Percentiles rank a stretch among this genome's conserved stretches.
Evolutionary conservation across 2,329 filamentous ascomycete species (phyloP).

Genomic region (Arthrobotrys pseudoclavata): DNA sequence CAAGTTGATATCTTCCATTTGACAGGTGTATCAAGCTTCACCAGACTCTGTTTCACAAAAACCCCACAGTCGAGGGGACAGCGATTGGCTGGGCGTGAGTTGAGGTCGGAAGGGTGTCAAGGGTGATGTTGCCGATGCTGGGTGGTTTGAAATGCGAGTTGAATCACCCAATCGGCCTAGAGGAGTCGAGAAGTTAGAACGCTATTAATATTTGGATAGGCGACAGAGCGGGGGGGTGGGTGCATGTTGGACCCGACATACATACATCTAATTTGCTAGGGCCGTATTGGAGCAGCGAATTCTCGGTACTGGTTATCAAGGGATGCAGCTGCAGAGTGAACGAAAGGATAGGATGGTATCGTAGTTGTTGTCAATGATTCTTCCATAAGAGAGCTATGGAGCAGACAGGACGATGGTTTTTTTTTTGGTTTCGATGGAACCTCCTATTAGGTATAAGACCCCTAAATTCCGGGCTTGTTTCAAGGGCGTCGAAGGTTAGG

Average conservation of each 20-base stretch:
- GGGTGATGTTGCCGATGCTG: conserved; percentile 9
- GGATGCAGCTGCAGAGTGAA: conserved; percentile 18
- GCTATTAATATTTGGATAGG: neutral
- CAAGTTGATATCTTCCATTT: conserved; percentile 92
- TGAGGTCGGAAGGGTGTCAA: conserved; percentile 13
- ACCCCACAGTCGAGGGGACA: neutral
- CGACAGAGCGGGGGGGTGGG: conserved; percentile 12
- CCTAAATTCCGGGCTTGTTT: conserved; percentile 28
- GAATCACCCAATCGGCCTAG: conserved; percentile 47
- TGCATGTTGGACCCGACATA: conserved; percentile 21
- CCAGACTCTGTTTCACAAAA: neutral
- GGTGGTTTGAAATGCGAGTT: conserved; percentile 37
- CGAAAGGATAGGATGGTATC: conserved; percentile 19
- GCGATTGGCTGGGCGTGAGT: neutral
- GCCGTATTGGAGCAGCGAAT: conserved; percentile 10
- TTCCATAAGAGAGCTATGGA: conserved; percentile 51
- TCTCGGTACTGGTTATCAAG: conserved; percentile 18
- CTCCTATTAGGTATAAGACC: neutral
- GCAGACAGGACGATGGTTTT: neutral
- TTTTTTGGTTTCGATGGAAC: neutral
- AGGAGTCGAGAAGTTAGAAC: conserved; percentile 3
- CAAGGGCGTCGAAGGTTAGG: conserved; percentile 27
- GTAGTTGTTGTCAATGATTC: conserved; percentile 32
- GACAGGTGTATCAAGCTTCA: conserved; percentile 15
- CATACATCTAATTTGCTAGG: conserved; percentile 27